These are phyloP conservation scores for Hypsizygus ulmarius DNA, from an alignment of 1,284 basidiomycete species.

Conservation along the genomic window DNA sequence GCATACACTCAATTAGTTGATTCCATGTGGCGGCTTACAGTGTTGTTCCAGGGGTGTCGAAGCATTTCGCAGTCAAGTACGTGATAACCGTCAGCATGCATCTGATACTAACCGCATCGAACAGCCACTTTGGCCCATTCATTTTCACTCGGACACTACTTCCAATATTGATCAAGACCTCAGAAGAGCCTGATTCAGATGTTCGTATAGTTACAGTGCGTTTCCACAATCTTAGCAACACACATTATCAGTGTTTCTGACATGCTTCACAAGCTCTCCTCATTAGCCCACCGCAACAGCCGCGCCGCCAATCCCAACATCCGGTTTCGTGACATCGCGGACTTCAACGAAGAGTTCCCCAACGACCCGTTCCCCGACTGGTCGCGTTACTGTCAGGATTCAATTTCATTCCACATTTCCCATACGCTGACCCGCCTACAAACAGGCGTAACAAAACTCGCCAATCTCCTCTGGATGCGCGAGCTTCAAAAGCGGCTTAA, in stretches of 20 bases:
- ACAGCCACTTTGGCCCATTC: slow-evolving; percentile 46
- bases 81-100: background rate
- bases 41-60: slow-evolving; percentile 31
- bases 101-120: background rate
- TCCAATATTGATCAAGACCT: slow-evolving; percentile 45
- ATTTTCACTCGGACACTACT: slow-evolving; percentile 48
- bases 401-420: background rate
- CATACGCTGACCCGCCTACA: background rate
- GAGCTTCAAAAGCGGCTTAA: slow-evolving; percentile 39
- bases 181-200: slow-evolving; percentile 41
- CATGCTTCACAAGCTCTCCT: slow-evolving; percentile 16
- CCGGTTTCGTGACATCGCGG: slow-evolving; percentile 36
- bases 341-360: slow-evolving; percentile 38
- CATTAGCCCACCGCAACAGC: slow-evolving; percentile 17
- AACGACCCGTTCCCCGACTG: slow-evolving; percentile 25
- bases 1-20: slow-evolving; percentile 6
- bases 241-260: slow-evolving; percentile 16
- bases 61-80: slow-evolving; percentile 44
- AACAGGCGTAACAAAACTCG: slow-evolving; percentile 40
- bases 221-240: background rate
- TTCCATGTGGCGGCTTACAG: background rate
- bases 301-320: slow-evolving; percentile 20
- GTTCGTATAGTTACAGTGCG: slow-evolving; percentile 49
- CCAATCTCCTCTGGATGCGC: slow-evolving; percentile 36
- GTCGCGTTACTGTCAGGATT: slow-evolving; percentile 38